Conservation (phyloP, 2,329 filamentous ascomycete genomes). For the Neocucurbitaria cava region DNA sequence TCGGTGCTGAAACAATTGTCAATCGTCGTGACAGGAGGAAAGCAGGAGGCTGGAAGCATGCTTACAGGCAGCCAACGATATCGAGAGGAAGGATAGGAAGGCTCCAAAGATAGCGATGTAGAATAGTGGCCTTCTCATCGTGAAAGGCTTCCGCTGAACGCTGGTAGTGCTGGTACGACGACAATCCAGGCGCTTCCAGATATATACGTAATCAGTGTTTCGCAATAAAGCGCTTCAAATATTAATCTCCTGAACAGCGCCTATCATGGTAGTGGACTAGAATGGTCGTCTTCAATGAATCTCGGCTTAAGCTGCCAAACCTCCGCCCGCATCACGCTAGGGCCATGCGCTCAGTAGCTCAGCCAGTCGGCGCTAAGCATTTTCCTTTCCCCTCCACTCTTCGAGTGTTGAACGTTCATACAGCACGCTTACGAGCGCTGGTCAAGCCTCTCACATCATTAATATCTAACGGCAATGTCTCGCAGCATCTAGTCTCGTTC, state of each 20-base stretch:
- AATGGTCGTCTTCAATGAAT: conserved; percentile 2
- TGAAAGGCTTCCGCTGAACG: neutral
- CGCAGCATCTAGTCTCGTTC: neutral
- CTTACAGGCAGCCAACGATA: conserved; percentile 55
- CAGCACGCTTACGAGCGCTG: conserved; percentile 21
- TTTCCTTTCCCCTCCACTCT: conserved; percentile 40
- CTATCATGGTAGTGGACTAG: neutral
- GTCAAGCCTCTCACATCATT: conserved; percentile 10
- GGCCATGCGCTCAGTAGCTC: conserved; percentile 15
- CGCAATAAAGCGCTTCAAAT: neutral
- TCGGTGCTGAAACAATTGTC: conserved; percentile 61
- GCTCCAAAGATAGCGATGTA: conserved; percentile 33
- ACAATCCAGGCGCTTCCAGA: too few species aligned
- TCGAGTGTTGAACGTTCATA: conserved; percentile 11
- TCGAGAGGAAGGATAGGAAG: conserved; percentile 46
- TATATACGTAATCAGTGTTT: neutral
- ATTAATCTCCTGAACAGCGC: neutral
- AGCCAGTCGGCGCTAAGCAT: conserved; percentile 38
- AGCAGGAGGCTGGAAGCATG: too few species aligned
- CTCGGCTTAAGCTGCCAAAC: conserved; percentile 15
- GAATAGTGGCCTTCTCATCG: conserved; percentile 32
- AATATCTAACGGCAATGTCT: conserved; percentile 3
- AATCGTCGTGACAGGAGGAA: too few species aligned
- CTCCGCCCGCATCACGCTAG: conserved; percentile 23
- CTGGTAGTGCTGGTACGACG: neutral